Base-by-base conservation (phyloP, 495 filamentous ascomycete genomes). In the Hypoxylon intermedium region DNA sequence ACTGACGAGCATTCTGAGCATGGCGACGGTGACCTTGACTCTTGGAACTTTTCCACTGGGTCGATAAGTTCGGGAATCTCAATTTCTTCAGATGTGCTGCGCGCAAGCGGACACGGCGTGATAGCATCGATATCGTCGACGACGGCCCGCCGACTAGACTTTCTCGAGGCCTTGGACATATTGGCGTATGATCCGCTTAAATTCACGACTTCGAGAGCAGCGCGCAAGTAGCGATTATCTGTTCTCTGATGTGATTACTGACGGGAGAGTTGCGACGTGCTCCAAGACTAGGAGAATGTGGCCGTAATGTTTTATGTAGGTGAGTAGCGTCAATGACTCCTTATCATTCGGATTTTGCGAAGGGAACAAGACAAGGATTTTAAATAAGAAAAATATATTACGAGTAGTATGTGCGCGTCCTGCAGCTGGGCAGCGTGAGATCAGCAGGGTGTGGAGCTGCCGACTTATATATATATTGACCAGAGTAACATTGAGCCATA, bases 51-150 rank as follows among this genome's bases (percentile, higher is more conserved):
- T 9, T 45, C 49, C 4, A 60, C 38, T 16, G 58, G 30, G 16
- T 36, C n/a, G 30, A 65, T 54, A 7, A 55, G 26, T 23, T 44
- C 55, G 19, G 55, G 20, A 19, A 38, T 28, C 9, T 46, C 56
- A 6, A 60, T 53, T 55, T 24, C 33, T 16, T 51, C 21, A n/a
- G 53, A 21, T 36, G 30, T 11, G 55, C 23, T 6, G 7, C 66
- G 24, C 4, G 38, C 37, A 7, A 62, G 38, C 19, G 68, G 65
- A 16, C 68, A 71, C 15, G 68, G 68, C 12, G 68, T 71, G 9
- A 71, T 71, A 13, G 68, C 68, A 36, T 71, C 68, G 49, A 68
- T 67, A 37, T 71, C 68, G 30, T 71, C 68, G 16, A 65, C 33
- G 12, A 21, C 23, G 7, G 48, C 16, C 20, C 49, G 24, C 15